Evolutionary conservation across 202 grass and related monocot species (phyloP), one percentile per base, ranked within the genome.

Genomic region (Panicum hallii): DNA sequence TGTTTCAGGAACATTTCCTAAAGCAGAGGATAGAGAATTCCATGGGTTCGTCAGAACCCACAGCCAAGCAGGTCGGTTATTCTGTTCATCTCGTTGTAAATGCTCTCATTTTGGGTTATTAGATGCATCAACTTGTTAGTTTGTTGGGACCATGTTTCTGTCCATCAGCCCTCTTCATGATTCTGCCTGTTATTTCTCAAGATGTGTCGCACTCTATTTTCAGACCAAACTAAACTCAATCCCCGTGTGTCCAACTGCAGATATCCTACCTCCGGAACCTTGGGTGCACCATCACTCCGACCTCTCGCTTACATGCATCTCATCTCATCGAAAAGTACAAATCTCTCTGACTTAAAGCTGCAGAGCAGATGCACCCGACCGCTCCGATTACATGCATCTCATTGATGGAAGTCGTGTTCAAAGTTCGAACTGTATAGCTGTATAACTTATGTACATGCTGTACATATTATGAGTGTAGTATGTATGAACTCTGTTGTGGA

Each of bases 21-120:
- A 98, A 95, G 82, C 93, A 94, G 63, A 98, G 95, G 82, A 94
- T 98, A 72, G 95, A 98, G 78, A 95, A 93, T 63, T 98, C 93
- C 10, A 98, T 98, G 95, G 88, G 89, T 73, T 98, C 93, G 11
- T 95, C 93, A 5, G 90, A 90, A 87, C 91, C 95, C 84, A 98
- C 95, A 87, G 75, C 79, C 76, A 98, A 95, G 75, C 95, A 98
- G 93, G 95, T 98, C 32, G 15, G 88, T 53, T 80, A 53, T 69
- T 22, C 14, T 80, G 36, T 23, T 80, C 22, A 47, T 72, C 65
- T 63, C 5, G 36, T 36, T 44, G 49, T 19, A 26, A 41, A 36
- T 52, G 28, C 40, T 67, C 81, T 28, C 23, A 19, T 54, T 48
- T 47, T 73, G 66, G 1, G 1, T 6, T 16, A 50, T 36, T 41